Base-by-base conservation (phyloP, 768 basidiomycete genomes). In the Tylopilus subfusipes region DNA sequence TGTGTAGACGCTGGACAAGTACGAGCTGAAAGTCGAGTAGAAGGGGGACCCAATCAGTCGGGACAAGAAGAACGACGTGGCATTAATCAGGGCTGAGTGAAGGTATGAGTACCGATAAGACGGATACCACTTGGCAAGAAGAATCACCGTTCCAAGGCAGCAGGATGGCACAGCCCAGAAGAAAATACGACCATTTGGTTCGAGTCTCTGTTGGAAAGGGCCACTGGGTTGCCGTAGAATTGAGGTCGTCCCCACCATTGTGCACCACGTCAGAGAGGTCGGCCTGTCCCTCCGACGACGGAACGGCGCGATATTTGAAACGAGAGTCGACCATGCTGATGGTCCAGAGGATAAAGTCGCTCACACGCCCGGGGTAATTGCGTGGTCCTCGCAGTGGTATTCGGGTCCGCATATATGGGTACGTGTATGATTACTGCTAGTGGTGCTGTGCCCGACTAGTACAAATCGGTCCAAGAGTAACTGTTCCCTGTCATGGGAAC, bases 61-160 rank as follows among this genome's bases (percentile, higher is more conserved):
- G 1, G 88, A 82, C 30, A 87, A 67, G 67, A 96, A 91, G 67
- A 86, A 92, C 0, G 93, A 85, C 44, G 85, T 85, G 0, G 88
- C 91, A 30, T 90, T 96, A 24, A 97, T 93, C 64, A 94, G 75
- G 1, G 85, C 93, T 96, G 53, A 21, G 39, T 34, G 27, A n/a
- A 16, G 34, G 48, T 10, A 50, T 55, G 40, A 57, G 53, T 48
- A 54, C 25, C 7, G 10, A 33, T 33, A 33, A 7, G 43, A 42
- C 27, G 14, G 16, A 11, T 30, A 30, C 36, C 4, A 6, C 14
- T 48, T 45, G 47, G 16, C 14, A 38, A 46, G 19, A 31, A 12
- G 11, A 62, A 79, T 65, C 68, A 93, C 93, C 92, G 65, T 94
- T 96, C 93, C 93, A 97, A 27, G 90, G 86, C 18, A 97, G 71